Conservation (phyloP, 2,329 filamentous ascomycete genomes). For the Epichloe bromicola region DNA sequence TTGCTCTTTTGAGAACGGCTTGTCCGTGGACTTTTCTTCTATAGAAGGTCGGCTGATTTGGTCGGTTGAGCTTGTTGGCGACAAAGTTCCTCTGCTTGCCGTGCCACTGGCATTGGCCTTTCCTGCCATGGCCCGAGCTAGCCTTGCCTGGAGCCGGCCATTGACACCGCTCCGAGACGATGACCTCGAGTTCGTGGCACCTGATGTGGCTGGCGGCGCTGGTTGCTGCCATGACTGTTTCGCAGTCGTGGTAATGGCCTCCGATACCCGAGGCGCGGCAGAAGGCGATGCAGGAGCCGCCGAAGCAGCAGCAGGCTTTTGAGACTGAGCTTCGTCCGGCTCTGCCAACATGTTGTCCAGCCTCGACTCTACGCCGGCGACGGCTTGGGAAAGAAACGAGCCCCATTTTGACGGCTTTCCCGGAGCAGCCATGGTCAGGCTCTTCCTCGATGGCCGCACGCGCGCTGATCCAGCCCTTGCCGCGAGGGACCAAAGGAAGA, state of each 20-base stretch:
- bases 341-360: constrained; percentile 87
- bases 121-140: constrained; percentile 76
- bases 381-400: constrained; percentile 73
- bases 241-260: constrained; percentile 5
- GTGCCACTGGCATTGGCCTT: constrained; percentile 32
- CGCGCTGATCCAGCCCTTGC: not conserved
- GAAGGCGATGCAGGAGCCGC: constrained; percentile 1
- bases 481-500: not conserved
- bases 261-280: not conserved
- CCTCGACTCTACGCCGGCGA: constrained; percentile 85
- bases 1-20: constrained; percentile 4
- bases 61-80: constrained; percentile 26
- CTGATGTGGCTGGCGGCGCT: constrained; percentile 20
- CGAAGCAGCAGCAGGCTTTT: constrained; percentile 7
- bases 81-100: constrained; percentile 30
- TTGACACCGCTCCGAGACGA: constrained; percentile 53
- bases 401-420: constrained; percentile 52
- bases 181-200: constrained; percentile 40
- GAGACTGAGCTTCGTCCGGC: constrained; percentile 38
- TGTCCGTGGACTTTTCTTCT: constrained; percentile 17
- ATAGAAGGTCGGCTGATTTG: constrained; percentile 14
- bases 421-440: constrained; percentile 31
- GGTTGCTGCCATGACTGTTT: constrained; percentile 7
- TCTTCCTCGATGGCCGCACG: constrained; percentile 2
- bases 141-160: constrained; percentile 75